Base-by-base conservation (phyloP, 116 monocot species). In the Trichopus zeylanicus region DNA sequence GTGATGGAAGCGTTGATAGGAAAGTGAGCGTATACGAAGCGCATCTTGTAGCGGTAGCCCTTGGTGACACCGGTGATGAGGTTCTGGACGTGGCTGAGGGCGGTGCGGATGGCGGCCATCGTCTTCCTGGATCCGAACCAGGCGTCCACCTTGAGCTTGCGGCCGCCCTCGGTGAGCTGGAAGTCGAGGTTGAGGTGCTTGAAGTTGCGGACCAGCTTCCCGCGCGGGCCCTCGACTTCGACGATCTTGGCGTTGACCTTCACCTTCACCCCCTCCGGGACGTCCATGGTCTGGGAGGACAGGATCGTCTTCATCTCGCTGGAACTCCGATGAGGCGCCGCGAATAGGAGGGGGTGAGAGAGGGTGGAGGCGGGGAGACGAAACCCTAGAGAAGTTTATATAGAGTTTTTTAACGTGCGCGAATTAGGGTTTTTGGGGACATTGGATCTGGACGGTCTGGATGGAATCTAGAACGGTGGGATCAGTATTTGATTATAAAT, bases 31-130 rank as follows among this genome's bases (percentile, higher is more conserved):
- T 82, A 82, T 25, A 82, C 77, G 52, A 82, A 78, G 8, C 78
- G 65, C 83, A 83, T 83, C 67, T 83, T 78, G 71, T 78, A 83
- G 23, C 78, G 73, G 60, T 63, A 83, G 0, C 83, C 83, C 70
- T 71, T 83, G 67, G 78, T 78, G 42, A 83, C 71, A 7, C 78
- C 78, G 10, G 58, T 70, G 59, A 83, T 78, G 49, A 83, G 78
- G 64, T 83, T 83, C 48, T 74, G 63, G 29, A 83, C 74, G 67
- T 83, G 83, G 28, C 74, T 78, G 59, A 83, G 63, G 13, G 78
- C 78, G 31, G 78, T 83, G 39, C 74, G 73, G 67, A 83, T 83
- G 6, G 74, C 83, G 7, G 83, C 78, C 70, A 71, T 78, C 28
- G 74, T 83, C 26, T 61, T 57, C 27, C 83, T 56, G 16, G 83